Conservation (phyloP, 1,284 basidiomycete species). For the Crucibulum parvulum region DNA sequence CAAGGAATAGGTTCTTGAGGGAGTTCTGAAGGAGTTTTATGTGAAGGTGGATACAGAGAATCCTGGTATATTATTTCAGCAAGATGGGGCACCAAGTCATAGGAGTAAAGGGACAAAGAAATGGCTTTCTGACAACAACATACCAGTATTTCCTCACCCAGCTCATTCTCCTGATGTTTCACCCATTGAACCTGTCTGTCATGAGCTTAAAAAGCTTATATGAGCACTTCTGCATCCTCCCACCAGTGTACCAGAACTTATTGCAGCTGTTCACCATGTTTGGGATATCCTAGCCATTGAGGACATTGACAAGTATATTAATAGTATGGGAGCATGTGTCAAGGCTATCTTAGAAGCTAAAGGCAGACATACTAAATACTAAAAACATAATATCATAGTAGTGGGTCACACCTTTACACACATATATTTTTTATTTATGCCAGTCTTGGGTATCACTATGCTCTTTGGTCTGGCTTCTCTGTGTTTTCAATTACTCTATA, state of each 20-base stretch:
- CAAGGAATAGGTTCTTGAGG: neutral
- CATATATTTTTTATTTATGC: no score
- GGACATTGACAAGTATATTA: no score
- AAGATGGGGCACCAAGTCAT: slow-evolving; percentile 1
- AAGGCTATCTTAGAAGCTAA: no score
- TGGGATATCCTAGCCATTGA: no score
- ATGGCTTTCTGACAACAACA: neutral
- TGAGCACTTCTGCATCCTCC: neutral
- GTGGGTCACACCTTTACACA: no score
- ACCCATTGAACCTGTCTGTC: neutral
- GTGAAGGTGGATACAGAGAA: neutral
- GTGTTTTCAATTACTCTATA: no score
- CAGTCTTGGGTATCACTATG: no score
- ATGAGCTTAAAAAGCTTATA: neutral
- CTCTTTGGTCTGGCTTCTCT: no score
- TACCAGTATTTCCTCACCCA: neutral
- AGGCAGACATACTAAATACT: no score
- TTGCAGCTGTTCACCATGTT: neutral
- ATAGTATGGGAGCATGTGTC: no score
- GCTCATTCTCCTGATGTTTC: neutral
- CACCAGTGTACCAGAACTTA: neutral
- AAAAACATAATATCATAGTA: no score
- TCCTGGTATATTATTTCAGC: neutral
- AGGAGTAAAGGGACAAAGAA: neutral
- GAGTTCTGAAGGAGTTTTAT: neutral